A percentile compares a stretch with the other conserved stretches of the same genome.
Conservation (phyloP, 2,329 filamentous ascomycete genomes). For the Pyrenochaeta sp. region DNA sequence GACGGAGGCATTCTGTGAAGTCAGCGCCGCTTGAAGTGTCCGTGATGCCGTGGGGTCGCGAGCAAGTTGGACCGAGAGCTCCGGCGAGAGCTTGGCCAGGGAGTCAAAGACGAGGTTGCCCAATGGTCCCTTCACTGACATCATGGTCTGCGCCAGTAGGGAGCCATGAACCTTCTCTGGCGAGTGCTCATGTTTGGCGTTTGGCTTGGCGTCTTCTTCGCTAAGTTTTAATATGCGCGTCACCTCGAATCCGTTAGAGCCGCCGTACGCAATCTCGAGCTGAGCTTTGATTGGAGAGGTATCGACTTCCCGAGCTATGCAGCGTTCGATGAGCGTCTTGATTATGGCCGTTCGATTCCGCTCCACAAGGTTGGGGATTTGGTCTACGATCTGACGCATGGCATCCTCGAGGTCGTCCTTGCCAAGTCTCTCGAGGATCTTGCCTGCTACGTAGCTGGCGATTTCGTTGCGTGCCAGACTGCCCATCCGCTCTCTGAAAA, state of each 20-base stretch:
- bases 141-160: conserved; percentile 80
- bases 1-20: conserved; percentile 60
- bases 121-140: conserved; percentile 74
- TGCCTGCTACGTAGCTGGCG: conserved; percentile 85
- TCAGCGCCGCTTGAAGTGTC: conserved; percentile 70
- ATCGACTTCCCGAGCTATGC: conserved; percentile 71
- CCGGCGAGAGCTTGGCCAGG: conserved; percentile 60
- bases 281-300: conserved; percentile 63
- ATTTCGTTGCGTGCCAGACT: conserved; percentile 88
- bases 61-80: conserved; percentile 67
- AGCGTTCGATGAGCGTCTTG: conserved; percentile 83
- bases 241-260: conserved; percentile 60
- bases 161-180: conserved; percentile 79
- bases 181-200: conserved; percentile 39
- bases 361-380: conserved; percentile 76
- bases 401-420: conserved; percentile 84
- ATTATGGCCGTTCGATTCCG: conserved; percentile 81
- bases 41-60: conserved; percentile 67
- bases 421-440: conserved; percentile 81
- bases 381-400: conserved; percentile 74
- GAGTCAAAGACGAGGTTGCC: conserved; percentile 74
- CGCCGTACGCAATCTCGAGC: conserved; percentile 66
- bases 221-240: conserved; percentile 68
- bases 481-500: conserved; percentile 81
- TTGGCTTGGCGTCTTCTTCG: conserved; percentile 50